A percentile compares a stretch with the other conserved stretches of the same genome.
These are phyloP conservation scores for Oryza meridionalis DNA, from an alignment of 176 grass and related monocot species.

Conservation along the genomic window DNA sequence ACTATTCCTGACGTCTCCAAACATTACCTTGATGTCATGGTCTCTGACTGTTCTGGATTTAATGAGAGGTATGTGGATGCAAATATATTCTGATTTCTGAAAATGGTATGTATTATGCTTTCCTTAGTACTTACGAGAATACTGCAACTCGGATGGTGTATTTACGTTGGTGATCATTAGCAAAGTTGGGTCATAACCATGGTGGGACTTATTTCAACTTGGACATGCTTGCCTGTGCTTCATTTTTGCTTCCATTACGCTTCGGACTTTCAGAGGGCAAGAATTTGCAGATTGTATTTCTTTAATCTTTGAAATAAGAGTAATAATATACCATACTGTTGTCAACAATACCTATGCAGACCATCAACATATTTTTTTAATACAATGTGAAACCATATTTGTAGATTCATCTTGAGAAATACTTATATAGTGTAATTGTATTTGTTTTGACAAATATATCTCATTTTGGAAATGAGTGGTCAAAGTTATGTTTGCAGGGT, in stretches of 20 bases:
- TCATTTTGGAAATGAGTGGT: background rate
- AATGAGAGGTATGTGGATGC: constrained; percentile 62
- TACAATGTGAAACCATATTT: background rate
- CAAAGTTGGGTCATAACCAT: background rate
- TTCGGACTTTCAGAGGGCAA: background rate
- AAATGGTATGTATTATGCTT: constrained; percentile 20
- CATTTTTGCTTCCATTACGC: background rate
- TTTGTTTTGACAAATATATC: background rate
- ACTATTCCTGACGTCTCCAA: constrained; percentile 66
- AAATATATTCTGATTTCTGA: constrained; percentile 18
- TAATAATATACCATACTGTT: background rate
- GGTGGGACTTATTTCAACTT: background rate
- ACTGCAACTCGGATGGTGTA: background rate
- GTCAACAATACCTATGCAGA: background rate
- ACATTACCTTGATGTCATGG: constrained; percentile 58
- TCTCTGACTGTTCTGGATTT: constrained; percentile 58
- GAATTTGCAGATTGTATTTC: background rate
- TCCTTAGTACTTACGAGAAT: constrained; percentile 9
- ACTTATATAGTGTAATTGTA: background rate
- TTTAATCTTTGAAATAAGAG: background rate
- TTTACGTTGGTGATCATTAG: background rate
- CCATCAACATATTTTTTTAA: background rate
- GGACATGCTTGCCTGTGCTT: background rate
- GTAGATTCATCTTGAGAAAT: background rate
- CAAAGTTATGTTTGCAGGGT: background rate